Conservation (phyloP, 495 filamentous ascomycete genomes). For the Aspergillus nidulans region DNA sequence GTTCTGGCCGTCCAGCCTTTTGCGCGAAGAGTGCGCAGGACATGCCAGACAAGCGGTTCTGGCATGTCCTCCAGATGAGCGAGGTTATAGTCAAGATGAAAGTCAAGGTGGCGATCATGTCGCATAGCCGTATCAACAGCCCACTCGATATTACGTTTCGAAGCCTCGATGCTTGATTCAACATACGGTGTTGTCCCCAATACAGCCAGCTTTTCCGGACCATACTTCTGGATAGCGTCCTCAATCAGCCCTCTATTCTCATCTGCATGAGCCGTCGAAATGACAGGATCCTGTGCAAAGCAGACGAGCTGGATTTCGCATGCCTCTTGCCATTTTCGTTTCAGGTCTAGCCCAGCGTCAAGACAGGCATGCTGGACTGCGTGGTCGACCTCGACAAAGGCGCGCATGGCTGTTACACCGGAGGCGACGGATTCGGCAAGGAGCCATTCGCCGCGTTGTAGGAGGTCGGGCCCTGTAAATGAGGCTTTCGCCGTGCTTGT, state of each 20-base stretch:
- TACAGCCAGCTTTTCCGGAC: conserved; percentile 46
- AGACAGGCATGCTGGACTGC: conserved; percentile 56
- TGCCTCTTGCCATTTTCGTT: conserved; percentile 47
- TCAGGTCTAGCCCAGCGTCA: conserved; percentile 53
- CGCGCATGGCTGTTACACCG: conserved; percentile 68
- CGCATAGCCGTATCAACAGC: conserved; percentile 47
- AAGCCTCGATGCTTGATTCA: conserved; percentile 46
- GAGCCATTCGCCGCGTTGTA: conserved; percentile 59
- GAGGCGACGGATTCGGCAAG: conserved; percentile 61
- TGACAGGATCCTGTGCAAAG: conserved; percentile 70
- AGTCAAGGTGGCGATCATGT: conserved; percentile 57
- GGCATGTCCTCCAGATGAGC: conserved; percentile 26
- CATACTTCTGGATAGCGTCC: conserved; percentile 31
- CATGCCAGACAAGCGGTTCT: conserved; percentile 49
- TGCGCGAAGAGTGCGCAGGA: conserved; percentile 44
- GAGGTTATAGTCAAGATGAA: conserved; percentile 72
- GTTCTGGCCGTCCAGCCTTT: conserved; percentile 39
- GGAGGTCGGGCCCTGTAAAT: conserved; percentile 57
- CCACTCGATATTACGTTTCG: conserved; percentile 60
- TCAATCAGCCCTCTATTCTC: conserved; percentile 45
- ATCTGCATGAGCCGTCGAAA: conserved; percentile 48
- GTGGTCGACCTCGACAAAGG: conserved; percentile 70
- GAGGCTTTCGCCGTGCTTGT: conserved; percentile 58
- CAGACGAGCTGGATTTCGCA: conserved; percentile 67
- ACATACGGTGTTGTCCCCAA: conserved; percentile 71